Conservation (phyloP, 345 rosid genomes). For the Euphorbia tirucalli region DNA sequence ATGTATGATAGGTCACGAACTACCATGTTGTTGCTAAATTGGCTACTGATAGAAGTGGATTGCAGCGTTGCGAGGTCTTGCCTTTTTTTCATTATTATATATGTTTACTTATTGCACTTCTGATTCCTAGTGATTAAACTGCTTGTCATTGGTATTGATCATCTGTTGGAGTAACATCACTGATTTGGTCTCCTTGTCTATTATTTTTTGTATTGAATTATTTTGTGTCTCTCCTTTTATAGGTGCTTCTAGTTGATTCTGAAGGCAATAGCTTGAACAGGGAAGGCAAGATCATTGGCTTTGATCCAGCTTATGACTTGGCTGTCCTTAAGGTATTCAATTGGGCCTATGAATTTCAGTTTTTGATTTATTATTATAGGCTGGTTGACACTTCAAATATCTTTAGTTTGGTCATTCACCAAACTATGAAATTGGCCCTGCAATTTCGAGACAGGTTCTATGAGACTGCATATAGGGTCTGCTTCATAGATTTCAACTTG, state of each 20-base stretch:
- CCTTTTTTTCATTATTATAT: constrained; percentile 9
- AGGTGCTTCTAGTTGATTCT: constrained; percentile 70
- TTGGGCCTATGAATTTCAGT: not conserved
- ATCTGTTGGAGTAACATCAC: not conserved
- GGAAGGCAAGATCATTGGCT: constrained; percentile 67
- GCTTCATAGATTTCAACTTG: not conserved
- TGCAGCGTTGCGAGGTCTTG: constrained; percentile 81
- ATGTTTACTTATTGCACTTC: not conserved
- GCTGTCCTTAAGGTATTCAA: constrained; percentile 70
- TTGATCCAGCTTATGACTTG: constrained; percentile 75
- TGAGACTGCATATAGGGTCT: not conserved
- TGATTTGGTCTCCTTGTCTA: too few species aligned
- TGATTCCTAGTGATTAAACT: not conserved
- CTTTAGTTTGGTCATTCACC: not conserved
- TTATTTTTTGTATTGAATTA: not conserved
- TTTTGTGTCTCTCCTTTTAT: constrained; percentile 1
- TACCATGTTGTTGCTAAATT: constrained; percentile 81
- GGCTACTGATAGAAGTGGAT: constrained; percentile 66
- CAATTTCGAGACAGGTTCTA: too few species aligned
- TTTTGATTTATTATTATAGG: not conserved
- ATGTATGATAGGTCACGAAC: constrained; percentile 62
- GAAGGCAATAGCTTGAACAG: constrained; percentile 56
- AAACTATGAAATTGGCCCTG: not conserved
- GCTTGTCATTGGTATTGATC: not conserved
- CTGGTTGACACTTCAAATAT: not conserved